A percentile compares a stretch with the other conserved stretches of the same genome.
phyloP scores from a whole-genome alignment of 148 eudicot genomes.

The Bassia scoparia region DNA sequence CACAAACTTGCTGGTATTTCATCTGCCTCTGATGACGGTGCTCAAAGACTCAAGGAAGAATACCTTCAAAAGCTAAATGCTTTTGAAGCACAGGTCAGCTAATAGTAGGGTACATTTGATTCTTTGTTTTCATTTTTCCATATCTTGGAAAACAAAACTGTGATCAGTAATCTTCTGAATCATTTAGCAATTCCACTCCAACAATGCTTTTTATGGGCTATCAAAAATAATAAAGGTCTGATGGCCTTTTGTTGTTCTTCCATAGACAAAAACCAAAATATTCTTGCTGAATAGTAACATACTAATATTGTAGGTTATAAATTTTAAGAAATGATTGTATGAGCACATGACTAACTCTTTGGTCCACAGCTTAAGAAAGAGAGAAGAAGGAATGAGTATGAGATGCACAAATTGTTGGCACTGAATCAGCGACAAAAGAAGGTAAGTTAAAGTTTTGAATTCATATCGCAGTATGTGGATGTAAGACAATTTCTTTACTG shows the following conservation, averaged over 20 bases:
- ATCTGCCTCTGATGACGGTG: constrained; percentile 63
- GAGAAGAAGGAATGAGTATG: constrained; percentile 95
- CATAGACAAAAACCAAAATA: background rate
- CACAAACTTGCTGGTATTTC: constrained; percentile 67
- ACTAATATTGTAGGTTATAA: too few relatives aligned
- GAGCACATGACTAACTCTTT: constrained; percentile 13
- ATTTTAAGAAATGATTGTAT: background rate
- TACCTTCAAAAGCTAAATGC: constrained; percentile 87
- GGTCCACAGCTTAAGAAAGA: constrained; percentile 89
- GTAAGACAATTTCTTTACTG: background rate
- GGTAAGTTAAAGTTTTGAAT: constrained; percentile 55
- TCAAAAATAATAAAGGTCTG: background rate
- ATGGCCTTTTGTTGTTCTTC: background rate
- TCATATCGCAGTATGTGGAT: background rate
- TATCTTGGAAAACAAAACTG: background rate
- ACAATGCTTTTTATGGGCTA: background rate
- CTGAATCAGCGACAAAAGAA: constrained; percentile 91
- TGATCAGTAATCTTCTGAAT: background rate
- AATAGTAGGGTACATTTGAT: constrained; percentile 5
- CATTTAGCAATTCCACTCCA: background rate
- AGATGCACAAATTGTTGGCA: constrained; percentile 94
- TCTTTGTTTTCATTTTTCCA: background rate
- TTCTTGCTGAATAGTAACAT: background rate
- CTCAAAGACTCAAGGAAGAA: constrained; percentile 84
- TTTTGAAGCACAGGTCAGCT: constrained; percentile 76